Percentiles rank a stretch among this genome's conserved stretches.
Evolutionary conservation across 352 stramenopile species (phyloP).

Genomic region (Pilasporangium apinafurcum): DNA sequence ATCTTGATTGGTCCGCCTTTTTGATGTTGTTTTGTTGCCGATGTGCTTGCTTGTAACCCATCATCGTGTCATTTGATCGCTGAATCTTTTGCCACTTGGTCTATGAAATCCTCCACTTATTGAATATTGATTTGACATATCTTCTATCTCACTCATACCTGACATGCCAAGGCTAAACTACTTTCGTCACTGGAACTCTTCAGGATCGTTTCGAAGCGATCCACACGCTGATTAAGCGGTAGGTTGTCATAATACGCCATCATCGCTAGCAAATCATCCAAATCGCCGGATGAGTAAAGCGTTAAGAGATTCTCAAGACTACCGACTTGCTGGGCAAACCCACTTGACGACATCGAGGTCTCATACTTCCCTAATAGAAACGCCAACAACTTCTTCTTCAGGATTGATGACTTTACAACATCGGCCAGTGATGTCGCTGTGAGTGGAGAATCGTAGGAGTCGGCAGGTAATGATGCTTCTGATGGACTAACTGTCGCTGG

Average conservation of each 20-base stretch:
- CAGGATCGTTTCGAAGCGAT: constrained; percentile 17
- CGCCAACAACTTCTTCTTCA: constrained; percentile 16
- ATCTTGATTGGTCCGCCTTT: no score
- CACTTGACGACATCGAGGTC: constrained; percentile 6
- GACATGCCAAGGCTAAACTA: no score
- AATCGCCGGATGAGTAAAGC: constrained; percentile 25
- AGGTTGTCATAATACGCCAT: constrained; percentile 7
- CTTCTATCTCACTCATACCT: no score
- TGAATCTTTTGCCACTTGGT: no score
- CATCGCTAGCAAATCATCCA: constrained; percentile 15
- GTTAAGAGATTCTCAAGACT: constrained; percentile 12
- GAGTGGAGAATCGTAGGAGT: constrained; percentile 8
- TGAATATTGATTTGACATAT: no score
- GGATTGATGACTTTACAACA: constrained; percentile 17
- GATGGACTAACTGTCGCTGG: neutral
- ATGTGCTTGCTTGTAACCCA: no score
- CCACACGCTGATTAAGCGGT: constrained; percentile 13
- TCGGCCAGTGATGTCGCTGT: constrained; percentile 15
- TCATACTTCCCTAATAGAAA: constrained; percentile 21
- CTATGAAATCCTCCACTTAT: no score
- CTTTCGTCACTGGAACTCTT: no score
- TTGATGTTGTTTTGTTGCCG: no score
- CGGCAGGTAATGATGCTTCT: neutral
- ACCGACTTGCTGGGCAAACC: constrained; percentile 8
- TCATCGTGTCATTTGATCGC: no score